A percentile compares a stretch with the other conserved stretches of the same genome.
phyloP scores from a whole-genome alignment of 208 protist genomes.

The Kentomonas sorsogonicus region DNA sequence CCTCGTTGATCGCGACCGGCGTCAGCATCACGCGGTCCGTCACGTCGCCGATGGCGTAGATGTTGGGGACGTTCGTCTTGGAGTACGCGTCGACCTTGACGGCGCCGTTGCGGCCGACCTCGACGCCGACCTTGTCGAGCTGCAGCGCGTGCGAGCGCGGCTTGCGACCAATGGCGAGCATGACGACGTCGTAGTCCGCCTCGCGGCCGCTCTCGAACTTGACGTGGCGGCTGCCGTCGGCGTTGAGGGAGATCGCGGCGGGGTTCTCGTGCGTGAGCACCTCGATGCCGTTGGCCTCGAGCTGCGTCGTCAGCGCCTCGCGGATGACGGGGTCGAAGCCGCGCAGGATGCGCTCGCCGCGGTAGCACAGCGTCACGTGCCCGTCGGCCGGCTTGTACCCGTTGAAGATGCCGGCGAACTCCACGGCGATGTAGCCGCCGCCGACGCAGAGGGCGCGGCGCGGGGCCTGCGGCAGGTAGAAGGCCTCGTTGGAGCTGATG shows the following conservation, averaged over 20 bases:
- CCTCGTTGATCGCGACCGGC: slow-evolving; percentile 90
- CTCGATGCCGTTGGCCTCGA: slow-evolving; percentile 75
- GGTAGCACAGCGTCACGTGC: slow-evolving; percentile 77
- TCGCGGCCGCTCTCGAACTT: slow-evolving; percentile 76
- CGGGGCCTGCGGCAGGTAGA: slow-evolving; percentile 78
- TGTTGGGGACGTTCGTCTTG: slow-evolving; percentile 90
- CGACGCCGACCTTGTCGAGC: slow-evolving; percentile 88
- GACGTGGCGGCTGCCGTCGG: slow-evolving; percentile 63
- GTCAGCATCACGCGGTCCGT: slow-evolving; percentile 88
- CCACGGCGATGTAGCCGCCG: slow-evolving; percentile 87
- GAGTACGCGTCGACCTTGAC: slow-evolving; percentile 91
- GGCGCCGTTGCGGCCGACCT: slow-evolving; percentile 72
- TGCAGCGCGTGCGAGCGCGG: slow-evolving; percentile 90
- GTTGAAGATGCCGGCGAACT: slow-evolving; percentile 91
- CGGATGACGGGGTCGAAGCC: slow-evolving; percentile 83
- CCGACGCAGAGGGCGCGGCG: slow-evolving; percentile 78
- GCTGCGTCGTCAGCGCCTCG: slow-evolving; percentile 71
- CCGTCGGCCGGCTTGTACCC: slow-evolving; percentile 68
- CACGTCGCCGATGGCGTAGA: slow-evolving; percentile 98
- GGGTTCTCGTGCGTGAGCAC: slow-evolving; percentile 76
- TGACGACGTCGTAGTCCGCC: slow-evolving; percentile 89
- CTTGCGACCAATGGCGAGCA: slow-evolving; percentile 94
- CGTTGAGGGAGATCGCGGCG: slow-evolving; percentile 62
- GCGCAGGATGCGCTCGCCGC: slow-evolving; percentile 70
- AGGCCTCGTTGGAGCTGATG: slow-evolving; percentile 90